These are phyloP conservation scores for Breviolum minutum DNA, from an alignment of 73 alveolate species.

Conservation along the genomic window DNA sequence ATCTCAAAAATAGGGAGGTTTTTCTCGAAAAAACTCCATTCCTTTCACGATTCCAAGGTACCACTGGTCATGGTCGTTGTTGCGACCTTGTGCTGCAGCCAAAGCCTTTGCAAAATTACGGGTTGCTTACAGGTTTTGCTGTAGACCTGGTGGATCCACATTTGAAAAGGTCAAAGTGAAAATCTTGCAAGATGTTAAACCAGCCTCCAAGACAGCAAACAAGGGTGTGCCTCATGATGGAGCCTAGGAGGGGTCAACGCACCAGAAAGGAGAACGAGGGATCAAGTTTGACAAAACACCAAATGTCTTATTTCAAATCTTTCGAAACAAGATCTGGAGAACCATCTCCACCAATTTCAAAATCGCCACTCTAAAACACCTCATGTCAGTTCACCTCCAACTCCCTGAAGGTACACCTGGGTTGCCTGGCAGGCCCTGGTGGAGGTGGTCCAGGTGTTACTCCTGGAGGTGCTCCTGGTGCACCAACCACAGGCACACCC, in stretches of 20 bases:
- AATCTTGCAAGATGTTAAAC: background rate
- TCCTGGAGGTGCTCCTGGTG: background rate
- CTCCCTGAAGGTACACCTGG: background rate
- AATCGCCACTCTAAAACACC: too few species aligned
- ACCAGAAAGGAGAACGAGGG: too few species aligned
- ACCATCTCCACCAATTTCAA: too few species aligned
- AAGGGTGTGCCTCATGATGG: background rate
- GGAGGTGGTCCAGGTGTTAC: constrained; percentile 30
- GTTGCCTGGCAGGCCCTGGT: constrained; percentile 43
- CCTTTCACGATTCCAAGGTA: background rate
- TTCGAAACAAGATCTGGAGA: too few species aligned
- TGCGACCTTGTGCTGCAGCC: background rate
- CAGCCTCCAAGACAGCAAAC: background rate
- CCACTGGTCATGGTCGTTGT: background rate
- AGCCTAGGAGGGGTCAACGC: constrained; percentile 2
- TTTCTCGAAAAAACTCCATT: background rate
- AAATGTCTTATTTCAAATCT: too few species aligned
- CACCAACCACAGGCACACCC: constrained; percentile 7
- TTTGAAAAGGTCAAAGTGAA: background rate
- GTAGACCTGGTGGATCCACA: background rate
- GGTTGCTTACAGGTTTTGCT: background rate
- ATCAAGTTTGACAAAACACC: too few species aligned
- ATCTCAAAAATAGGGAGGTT: background rate
- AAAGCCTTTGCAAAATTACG: too few species aligned
- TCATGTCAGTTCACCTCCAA: background rate